These are phyloP conservation scores for Pythium sukuiense DNA, from an alignment of 352 stramenopile species.

Conservation along the genomic window DNA sequence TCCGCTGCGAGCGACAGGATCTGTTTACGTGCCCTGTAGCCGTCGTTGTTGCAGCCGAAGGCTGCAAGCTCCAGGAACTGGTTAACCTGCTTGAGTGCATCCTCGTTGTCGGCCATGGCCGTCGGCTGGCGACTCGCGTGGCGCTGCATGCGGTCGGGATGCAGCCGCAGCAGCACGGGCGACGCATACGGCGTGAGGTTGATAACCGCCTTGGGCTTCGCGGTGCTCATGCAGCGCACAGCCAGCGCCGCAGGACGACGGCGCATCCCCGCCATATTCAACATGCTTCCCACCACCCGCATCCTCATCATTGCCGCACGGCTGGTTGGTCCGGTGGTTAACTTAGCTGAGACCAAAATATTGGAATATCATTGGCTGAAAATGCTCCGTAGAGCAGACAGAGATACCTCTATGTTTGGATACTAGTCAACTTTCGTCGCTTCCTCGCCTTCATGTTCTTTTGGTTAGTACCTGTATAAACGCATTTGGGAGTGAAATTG, in stretches of 20 bases:
- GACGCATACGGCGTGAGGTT: constrained; percentile 70
- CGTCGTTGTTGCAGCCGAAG: constrained; percentile 71
- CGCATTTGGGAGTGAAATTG: not conserved
- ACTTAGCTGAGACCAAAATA: not conserved
- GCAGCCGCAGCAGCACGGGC: constrained; percentile 65
- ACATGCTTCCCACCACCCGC: not conserved
- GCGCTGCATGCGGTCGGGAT: constrained; percentile 65
- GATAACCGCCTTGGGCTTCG: constrained; percentile 4
- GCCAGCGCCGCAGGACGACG: not conserved
- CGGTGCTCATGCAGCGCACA: not conserved
- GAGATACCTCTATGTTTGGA: too few relatives aligned
- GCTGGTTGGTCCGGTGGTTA: constrained; percentile 18
- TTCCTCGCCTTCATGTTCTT: too few relatives aligned
- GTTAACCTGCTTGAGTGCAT: constrained; percentile 81
- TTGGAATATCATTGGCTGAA: not conserved
- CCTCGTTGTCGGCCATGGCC: constrained; percentile 58
- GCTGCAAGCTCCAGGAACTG: constrained; percentile 66
- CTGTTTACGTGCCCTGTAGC: constrained; percentile 51
- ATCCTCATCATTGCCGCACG: constrained; percentile 9
- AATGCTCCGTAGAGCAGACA: not conserved
- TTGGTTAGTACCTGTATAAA: too few relatives aligned
- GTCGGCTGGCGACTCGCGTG: constrained; percentile 28
- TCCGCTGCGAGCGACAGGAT: constrained; percentile 36
- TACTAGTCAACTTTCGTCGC: not conserved
- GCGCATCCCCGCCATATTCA: not conserved